phyloP scores from a whole-genome alignment of 1,139 yeast species.

The Blastobotrys proliferans region DNA sequence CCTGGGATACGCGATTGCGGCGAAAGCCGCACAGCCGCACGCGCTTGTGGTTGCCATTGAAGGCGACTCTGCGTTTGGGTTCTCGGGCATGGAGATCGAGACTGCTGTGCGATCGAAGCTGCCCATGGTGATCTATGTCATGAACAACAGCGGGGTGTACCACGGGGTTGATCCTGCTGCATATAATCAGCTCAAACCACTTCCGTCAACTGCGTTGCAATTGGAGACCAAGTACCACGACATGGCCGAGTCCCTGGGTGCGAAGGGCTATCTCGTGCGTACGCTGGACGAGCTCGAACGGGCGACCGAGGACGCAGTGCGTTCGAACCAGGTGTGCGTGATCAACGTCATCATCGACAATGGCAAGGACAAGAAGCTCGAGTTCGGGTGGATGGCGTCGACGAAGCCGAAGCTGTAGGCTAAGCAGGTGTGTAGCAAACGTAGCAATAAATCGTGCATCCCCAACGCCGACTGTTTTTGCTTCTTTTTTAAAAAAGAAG shows the following conservation, averaged over 20 bases:
- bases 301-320: slow-evolving; percentile 42
- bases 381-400: slow-evolving; percentile 62
- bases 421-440: too few species aligned
- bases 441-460: too few species aligned
- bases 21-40: slow-evolving; percentile 46
- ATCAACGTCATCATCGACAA: slow-evolving; percentile 56
- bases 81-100: slow-evolving; percentile 61
- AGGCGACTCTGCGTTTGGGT: slow-evolving; percentile 72
- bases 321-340: slow-evolving; percentile 40
- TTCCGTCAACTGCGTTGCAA: slow-evolving; percentile 57
- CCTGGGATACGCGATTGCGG: slow-evolving; percentile 59
- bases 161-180: slow-evolving; percentile 48
- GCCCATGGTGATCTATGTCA: slow-evolving; percentile 53
- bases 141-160: slow-evolving; percentile 67
- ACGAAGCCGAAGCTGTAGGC: slow-evolving; percentile 29
- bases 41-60: slow-evolving; percentile 53
- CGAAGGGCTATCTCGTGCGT: slow-evolving; percentile 46
- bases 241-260: slow-evolving; percentile 53
- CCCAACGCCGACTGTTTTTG: too few species aligned
- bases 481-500: too few species aligned
- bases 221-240: slow-evolving; percentile 52
- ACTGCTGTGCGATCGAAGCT: slow-evolving; percentile 52
- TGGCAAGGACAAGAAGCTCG: slow-evolving; percentile 49
- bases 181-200: slow-evolving; percentile 27
- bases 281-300: slow-evolving; percentile 39